Percentiles rank a stretch among this genome's conserved stretches.
These are phyloP conservation scores for Globisporangium paddicum DNA, from an alignment of 352 stramenopile species.

Conservation along the genomic window DNA sequence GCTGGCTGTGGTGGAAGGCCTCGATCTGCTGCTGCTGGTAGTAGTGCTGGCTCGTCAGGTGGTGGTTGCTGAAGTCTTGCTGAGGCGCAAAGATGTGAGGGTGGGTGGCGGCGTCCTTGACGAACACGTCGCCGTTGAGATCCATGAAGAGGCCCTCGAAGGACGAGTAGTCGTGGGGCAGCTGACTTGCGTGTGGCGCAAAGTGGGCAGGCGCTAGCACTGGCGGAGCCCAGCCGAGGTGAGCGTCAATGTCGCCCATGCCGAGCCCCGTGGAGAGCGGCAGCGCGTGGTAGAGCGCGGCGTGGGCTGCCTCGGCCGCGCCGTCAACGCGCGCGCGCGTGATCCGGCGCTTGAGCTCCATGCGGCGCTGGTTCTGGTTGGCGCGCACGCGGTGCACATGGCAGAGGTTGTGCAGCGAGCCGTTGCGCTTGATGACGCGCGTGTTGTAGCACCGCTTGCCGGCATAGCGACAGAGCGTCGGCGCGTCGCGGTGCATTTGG, in stretches of 20 bases:
- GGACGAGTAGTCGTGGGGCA: slow-evolving; percentile 3
- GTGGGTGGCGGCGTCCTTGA: not conserved
- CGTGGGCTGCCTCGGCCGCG: not conserved
- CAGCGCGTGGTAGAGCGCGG: not conserved
- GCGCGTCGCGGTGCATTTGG: no score
- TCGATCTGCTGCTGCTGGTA: not conserved
- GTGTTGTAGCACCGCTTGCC: slow-evolving; percentile 15
- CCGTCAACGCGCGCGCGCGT: no score
- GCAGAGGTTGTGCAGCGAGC: no score
- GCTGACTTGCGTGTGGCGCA: not conserved
- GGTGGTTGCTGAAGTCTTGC: not conserved
- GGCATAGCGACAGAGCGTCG: slow-evolving; percentile 20
- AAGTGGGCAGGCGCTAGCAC: not conserved
- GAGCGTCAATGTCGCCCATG: slow-evolving; percentile 6
- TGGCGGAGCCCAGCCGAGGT: slow-evolving; percentile 1
- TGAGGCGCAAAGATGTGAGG: not conserved
- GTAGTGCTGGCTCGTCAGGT: not conserved
- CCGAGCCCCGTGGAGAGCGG: not conserved
- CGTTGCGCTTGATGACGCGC: no score
- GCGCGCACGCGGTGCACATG: no score
- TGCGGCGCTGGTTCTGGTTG: slow-evolving; percentile 18
- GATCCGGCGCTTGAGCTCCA: no score
- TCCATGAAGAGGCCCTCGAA: slow-evolving; percentile 3
- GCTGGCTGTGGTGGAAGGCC: not conserved
- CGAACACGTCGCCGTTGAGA: not conserved